phyloP scores from a whole-genome alignment of 768 basidiomycete genomes.

The Mycena chlorophos region DNA sequence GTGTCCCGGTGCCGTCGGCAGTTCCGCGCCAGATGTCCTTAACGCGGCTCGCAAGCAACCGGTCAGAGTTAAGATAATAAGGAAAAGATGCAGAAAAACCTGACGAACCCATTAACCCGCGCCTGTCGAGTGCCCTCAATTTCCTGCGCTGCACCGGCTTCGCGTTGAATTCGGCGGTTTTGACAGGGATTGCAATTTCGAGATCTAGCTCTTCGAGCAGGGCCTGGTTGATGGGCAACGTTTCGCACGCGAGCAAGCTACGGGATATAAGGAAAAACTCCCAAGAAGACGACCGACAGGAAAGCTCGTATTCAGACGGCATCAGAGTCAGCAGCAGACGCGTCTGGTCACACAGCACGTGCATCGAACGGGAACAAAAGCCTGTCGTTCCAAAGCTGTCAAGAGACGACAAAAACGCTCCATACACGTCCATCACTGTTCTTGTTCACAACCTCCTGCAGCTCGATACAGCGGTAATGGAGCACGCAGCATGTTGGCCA shows the following conservation, averaged over 20 bases:
- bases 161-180: slow-evolving; percentile 45
- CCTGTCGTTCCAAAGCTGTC: neutral
- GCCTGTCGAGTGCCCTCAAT: slow-evolving; percentile 39
- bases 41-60: too few species aligned
- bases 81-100: too few species aligned
- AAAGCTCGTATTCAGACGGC: slow-evolving; percentile 48
- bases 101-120: too few species aligned
- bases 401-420: too few species aligned
- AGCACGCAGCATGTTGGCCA: slow-evolving; percentile 54
- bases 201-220: slow-evolving; percentile 72
- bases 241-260: slow-evolving; percentile 77
- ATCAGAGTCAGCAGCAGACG: neutral
- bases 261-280: too few species aligned
- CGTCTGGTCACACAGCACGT: neutral
- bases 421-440: slow-evolving; percentile 10
- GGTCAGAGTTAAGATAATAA: too few species aligned
- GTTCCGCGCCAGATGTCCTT: too few species aligned
- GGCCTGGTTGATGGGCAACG: slow-evolving; percentile 76
- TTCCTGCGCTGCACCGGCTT: slow-evolving; percentile 69
- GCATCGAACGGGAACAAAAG: neutral
- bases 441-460: slow-evolving; percentile 75
- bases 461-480: slow-evolving; percentile 54
- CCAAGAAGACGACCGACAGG: too few species aligned
- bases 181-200: slow-evolving; percentile 53
- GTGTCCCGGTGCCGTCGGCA: too few species aligned